phyloP scores from a whole-genome alignment of 371 early-diverging fungal genomes.

The Coemansia sp. region DNA sequence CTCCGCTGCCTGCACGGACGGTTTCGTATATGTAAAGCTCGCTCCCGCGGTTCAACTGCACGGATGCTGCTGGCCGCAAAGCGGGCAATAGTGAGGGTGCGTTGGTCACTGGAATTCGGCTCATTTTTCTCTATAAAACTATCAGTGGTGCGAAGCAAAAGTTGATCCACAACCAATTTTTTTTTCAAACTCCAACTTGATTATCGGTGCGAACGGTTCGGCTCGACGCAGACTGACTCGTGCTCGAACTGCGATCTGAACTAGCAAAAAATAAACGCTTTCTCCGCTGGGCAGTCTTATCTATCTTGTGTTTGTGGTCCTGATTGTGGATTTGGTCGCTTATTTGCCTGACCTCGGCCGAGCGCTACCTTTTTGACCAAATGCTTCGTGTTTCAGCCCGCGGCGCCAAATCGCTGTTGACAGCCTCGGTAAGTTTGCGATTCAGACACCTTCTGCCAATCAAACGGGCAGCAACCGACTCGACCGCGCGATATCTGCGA shows the following conservation, averaged over 20 bases:
- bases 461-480: too few species aligned
- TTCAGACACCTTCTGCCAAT: too few species aligned
- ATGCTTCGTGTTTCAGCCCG: slow-evolving; percentile 21
- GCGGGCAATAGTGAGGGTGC: slow-evolving; percentile 53
- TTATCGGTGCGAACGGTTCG: too few species aligned
- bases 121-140: slow-evolving; percentile 12
- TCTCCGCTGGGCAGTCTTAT: too few species aligned
- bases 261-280: too few species aligned
- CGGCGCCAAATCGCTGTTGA: slow-evolving; percentile 11
- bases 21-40: slow-evolving; percentile 70
- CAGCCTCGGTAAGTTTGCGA: slow-evolving; percentile 12
- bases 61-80: slow-evolving; percentile 38
- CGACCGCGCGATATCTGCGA: too few species aligned
- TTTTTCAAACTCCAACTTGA: too few species aligned
- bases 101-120: slow-evolving; percentile 49
- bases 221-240: background rate
- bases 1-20: slow-evolving; percentile 55
- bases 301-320: background rate
- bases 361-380: background rate
- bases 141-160: too few species aligned
- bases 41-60: slow-evolving; percentile 52
- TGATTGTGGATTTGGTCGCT: slow-evolving; percentile 1
- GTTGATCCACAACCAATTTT: too few species aligned
- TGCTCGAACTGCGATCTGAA: background rate
- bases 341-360: background rate